Conservation (phyloP, 1,139 yeast species). For the Magnusiomyces ingens region DNA sequence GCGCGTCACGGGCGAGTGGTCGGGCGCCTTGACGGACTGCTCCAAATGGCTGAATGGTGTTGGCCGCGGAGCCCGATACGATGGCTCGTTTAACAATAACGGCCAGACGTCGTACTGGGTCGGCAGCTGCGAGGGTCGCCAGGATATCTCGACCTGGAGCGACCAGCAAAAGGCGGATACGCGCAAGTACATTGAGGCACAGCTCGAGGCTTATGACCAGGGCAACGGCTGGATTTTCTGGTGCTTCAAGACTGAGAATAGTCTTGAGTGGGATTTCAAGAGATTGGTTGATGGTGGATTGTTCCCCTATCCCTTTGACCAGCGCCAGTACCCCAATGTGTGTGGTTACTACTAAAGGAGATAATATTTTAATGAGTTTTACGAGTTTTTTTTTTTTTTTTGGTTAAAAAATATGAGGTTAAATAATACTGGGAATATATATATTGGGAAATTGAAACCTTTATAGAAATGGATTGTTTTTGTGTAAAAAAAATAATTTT, state of each 20-base stretch:
- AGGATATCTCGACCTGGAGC: slow-evolving; percentile 56
- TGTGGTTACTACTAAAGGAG: slow-evolving; percentile 39
- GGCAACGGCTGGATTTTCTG: slow-evolving; percentile 84
- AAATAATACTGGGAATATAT: no score
- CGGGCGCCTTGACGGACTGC: slow-evolving; percentile 93
- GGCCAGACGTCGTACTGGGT: slow-evolving; percentile 38
- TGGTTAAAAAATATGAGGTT: no score
- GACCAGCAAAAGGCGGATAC: slow-evolving; percentile 48
- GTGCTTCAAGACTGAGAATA: slow-evolving; percentile 84
- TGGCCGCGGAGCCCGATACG: slow-evolving; percentile 79
- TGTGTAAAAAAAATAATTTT: no score
- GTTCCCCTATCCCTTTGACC: slow-evolving; percentile 73
- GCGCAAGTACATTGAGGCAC: slow-evolving; percentile 78
- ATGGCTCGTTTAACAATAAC: slow-evolving; percentile 45
- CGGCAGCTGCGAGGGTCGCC: slow-evolving; percentile 59
- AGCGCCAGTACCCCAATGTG: slow-evolving; percentile 63
- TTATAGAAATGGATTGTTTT: no score
- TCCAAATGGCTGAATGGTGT: slow-evolving; percentile 89
- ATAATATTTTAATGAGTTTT: no score
- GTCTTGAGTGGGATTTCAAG: slow-evolving; percentile 82
- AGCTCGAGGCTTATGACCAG: slow-evolving; percentile 72
- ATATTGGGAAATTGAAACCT: no score
- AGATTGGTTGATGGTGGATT: slow-evolving; percentile 50
- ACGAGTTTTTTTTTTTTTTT: no score
- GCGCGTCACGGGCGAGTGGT: slow-evolving; percentile 85